A percentile compares a stretch with the other conserved stretches of the same genome.
Evolutionary conservation across 2,329 filamentous ascomycete genomes (phyloP).

Genomic region (Venturia nashicola): DNA sequence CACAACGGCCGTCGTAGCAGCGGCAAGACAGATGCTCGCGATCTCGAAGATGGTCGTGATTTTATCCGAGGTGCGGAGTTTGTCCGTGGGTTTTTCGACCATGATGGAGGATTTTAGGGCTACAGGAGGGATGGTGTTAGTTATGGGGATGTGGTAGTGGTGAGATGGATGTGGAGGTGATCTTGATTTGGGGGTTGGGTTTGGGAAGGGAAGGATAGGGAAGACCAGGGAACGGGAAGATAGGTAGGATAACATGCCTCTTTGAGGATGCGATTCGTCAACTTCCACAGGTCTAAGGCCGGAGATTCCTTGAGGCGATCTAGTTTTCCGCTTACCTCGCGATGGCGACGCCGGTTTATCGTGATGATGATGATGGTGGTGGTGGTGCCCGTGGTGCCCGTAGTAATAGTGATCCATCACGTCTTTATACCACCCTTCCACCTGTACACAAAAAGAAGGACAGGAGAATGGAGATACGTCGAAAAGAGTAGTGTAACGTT

Average conservation of each 20-base stretch:
- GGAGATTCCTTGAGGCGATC: neutral
- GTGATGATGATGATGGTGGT: too few relatives aligned
- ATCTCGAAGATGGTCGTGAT: neutral
- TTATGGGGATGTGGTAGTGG: neutral
- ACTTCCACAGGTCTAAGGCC: neutral
- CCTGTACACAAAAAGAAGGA: too few relatives aligned
- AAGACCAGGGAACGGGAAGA: neutral
- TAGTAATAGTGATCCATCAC: too few relatives aligned
- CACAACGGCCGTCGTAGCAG: neutral
- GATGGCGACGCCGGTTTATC: neutral
- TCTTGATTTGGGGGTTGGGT: too few relatives aligned
- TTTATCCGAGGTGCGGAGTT: neutral
- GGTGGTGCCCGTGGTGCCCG: too few relatives aligned
- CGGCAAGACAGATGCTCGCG: neutral
- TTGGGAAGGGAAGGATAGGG: neutral
- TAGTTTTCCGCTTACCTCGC: neutral
- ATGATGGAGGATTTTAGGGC: neutral
- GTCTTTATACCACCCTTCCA: too few relatives aligned
- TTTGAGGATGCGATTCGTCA: neutral
- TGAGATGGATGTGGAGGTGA: neutral
- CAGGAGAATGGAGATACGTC: too few relatives aligned
- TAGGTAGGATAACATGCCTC: neutral
- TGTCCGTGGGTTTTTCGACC: neutral
- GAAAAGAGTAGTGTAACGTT: too few relatives aligned
- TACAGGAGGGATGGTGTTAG: neutral